Conservation (phyloP, 139 green algal species). For the Micractinium conductrix region DNA sequence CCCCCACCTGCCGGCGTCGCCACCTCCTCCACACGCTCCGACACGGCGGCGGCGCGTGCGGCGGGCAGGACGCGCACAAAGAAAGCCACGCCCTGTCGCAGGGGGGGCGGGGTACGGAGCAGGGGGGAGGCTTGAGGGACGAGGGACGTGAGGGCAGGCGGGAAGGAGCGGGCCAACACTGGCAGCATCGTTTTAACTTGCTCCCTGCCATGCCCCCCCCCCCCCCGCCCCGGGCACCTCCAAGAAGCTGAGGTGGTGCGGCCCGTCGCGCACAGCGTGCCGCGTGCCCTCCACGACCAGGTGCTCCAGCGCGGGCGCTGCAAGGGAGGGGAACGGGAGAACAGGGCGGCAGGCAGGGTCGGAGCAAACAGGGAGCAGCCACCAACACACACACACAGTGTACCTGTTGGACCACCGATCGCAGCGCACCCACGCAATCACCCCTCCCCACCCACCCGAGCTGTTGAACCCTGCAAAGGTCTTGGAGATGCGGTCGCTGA, state of each 20-base stretch:
- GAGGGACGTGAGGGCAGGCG: neutral
- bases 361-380: neutral
- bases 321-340: neutral
- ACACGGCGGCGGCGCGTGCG: constrained; percentile 5
- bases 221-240: neutral
- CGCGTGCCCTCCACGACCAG: constrained; percentile 29
- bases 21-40: neutral
- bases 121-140: neutral
- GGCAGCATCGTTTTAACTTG: neutral
- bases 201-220: neutral
- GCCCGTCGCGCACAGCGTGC: constrained; percentile 28
- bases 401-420: too few relatives aligned
- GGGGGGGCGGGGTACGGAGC: too few relatives aligned
- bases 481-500: constrained; percentile 36
- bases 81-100: constrained; percentile 25
- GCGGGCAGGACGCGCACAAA: constrained; percentile 38
- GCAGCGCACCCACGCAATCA: neutral
- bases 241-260: constrained; percentile 43
- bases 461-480: constrained; percentile 40
- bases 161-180: neutral
- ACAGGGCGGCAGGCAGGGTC: too few relatives aligned
- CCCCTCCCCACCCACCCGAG: neutral
- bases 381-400: neutral
- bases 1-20: too few relatives aligned
- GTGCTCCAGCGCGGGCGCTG: constrained; percentile 26